Percentiles rank a stretch among this genome's conserved stretches.
These are phyloP conservation scores for Pterocarpus santalinus DNA, from an alignment of 306 rosid genomes.

Conservation along the genomic window DNA sequence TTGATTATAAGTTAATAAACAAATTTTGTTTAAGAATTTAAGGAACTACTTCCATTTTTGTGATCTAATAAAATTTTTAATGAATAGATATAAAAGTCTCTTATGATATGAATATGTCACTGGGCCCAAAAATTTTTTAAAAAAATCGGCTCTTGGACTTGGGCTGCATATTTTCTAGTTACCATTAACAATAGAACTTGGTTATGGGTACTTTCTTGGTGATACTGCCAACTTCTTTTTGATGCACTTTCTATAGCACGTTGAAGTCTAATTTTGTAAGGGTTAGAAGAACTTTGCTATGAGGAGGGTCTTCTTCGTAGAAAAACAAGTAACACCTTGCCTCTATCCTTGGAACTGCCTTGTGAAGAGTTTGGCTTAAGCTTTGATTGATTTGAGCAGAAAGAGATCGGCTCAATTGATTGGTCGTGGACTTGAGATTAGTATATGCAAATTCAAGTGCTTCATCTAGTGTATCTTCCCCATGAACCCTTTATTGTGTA, in stretches of 20 bases:
- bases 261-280: slow-evolving; percentile 52
- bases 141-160: background rate
- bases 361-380: slow-evolving; percentile 25
- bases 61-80: no score
- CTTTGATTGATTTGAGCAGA: background rate
- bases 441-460: slow-evolving; percentile 43
- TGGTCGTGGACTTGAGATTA: slow-evolving; percentile 14
- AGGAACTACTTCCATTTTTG: no score
- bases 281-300: background rate
- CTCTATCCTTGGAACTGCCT: slow-evolving; percentile 26
- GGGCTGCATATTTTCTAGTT: background rate
- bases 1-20: no score
- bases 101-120: no score
- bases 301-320: slow-evolving; percentile 30
- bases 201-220: slow-evolving; percentile 28
- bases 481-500: slow-evolving; percentile 41
- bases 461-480: slow-evolving; percentile 56
- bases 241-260: slow-evolving; percentile 27
- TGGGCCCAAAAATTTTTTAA: background rate
- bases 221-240: slow-evolving; percentile 18
- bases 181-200: background rate
- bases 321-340: slow-evolving; percentile 17
- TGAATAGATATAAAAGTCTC: no score
- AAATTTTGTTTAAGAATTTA: no score
- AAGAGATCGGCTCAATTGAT: slow-evolving; percentile 1